These are phyloP conservation scores for Phytophthora pini DNA, from an alignment of 352 stramenopile species.

Conservation along the genomic window DNA sequence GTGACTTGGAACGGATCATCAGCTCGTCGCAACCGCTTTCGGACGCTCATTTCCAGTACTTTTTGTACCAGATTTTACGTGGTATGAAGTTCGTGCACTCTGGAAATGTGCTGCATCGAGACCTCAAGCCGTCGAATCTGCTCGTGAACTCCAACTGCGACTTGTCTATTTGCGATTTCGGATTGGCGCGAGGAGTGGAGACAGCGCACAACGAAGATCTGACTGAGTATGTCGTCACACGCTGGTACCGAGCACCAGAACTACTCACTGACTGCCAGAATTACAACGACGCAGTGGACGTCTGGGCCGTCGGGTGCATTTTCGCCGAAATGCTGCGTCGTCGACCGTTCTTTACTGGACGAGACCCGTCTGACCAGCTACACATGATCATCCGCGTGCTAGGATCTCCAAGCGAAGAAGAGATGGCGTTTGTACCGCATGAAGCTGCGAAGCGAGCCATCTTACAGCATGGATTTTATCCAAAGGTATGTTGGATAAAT, in stretches of 20 bases:
- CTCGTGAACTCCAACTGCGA: slow-evolving; percentile 93
- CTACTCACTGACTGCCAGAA: slow-evolving; percentile 93
- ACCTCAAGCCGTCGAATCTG: slow-evolving; percentile 91
- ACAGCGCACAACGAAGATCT: slow-evolving; percentile 78
- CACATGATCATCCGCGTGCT: slow-evolving; percentile 91
- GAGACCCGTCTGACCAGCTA: slow-evolving; percentile 84
- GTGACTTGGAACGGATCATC: slow-evolving; percentile 93
- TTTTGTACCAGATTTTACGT: slow-evolving; percentile 92
- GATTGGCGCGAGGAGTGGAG: slow-evolving; percentile 91
- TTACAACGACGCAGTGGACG: slow-evolving; percentile 97
- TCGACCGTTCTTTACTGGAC: slow-evolving; percentile 91
- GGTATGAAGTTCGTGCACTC: slow-evolving; percentile 99
- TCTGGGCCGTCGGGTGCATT: slow-evolving; percentile 98
- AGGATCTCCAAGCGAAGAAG: slow-evolving; percentile 93
- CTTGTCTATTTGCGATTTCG: slow-evolving; percentile 93
- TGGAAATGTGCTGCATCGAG: slow-evolving; percentile 92
- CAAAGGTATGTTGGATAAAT: slow-evolving; percentile 54
- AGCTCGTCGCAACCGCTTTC: slow-evolving; percentile 85
- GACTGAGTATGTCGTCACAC: slow-evolving; percentile 94
- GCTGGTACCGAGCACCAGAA: slow-evolving; percentile 91
- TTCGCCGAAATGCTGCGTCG: slow-evolving; percentile 98
- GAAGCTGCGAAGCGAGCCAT: slow-evolving; percentile 87
- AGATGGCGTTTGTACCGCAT: slow-evolving; percentile 98
- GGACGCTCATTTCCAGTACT: slow-evolving; percentile 91
- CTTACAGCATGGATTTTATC: slow-evolving; percentile 84